phyloP scores from a whole-genome alignment of 1,139 yeast genomes.

The Barnettozyma hawaiiensis region DNA sequence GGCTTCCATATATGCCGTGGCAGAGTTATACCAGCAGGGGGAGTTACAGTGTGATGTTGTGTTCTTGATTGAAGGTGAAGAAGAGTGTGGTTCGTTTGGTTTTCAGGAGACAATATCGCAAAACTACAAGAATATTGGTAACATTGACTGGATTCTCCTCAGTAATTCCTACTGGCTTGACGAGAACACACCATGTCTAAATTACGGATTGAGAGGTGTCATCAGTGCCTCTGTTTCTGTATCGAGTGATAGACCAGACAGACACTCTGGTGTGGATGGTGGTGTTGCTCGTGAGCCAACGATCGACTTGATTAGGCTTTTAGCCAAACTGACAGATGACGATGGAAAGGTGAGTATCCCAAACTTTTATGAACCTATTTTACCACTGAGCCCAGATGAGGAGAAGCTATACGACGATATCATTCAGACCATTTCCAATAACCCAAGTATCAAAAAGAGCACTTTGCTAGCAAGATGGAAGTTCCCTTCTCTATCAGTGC shows the following conservation, averaged over 20 bases:
- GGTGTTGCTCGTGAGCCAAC: constrained; percentile 89
- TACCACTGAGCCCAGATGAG: constrained; percentile 53
- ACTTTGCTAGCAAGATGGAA: constrained; percentile 84
- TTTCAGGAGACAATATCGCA: constrained; percentile 59
- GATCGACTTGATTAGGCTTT: constrained; percentile 69
- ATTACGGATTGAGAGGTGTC: constrained; percentile 91
- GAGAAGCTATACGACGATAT: constrained; percentile 58
- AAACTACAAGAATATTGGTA: constrained; percentile 51
- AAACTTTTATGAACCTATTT: constrained; percentile 60
- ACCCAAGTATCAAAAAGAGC: constrained; percentile 34
- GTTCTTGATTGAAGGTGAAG: constrained; percentile 90
- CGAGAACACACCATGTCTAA: constrained; percentile 81
- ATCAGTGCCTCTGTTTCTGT: constrained; percentile 72
- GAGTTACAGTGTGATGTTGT: constrained; percentile 67
- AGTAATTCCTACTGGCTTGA: constrained; percentile 95
- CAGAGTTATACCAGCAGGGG: constrained; percentile 52
- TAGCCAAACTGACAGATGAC: constrained; percentile 57
- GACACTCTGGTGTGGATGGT: constrained; percentile 97
- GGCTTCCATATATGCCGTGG: constrained; percentile 87
- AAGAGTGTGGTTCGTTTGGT: constrained; percentile 88
- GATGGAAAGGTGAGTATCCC: constrained; percentile 62
- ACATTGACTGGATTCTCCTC: constrained; percentile 81
- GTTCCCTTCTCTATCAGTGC: constrained; percentile 86
- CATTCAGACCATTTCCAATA: constrained; percentile 32
- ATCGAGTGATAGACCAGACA: constrained; percentile 69